phyloP scores from a whole-genome alignment of 192 early-diverging fungal genomes.

The Dispira simplex region DNA sequence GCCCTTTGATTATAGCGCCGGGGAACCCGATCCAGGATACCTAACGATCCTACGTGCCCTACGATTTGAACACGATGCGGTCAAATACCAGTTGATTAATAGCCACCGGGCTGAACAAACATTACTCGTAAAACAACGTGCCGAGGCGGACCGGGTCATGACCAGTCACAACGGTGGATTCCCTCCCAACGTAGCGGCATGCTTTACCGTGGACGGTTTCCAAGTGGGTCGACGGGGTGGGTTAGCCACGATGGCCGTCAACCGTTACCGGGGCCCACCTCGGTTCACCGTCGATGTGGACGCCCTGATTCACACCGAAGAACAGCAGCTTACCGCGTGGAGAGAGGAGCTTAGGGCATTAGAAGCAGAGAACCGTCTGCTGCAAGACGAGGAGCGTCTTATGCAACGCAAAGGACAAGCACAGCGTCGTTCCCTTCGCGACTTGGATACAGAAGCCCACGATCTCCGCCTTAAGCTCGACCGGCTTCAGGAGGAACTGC shows the following conservation, averaged over 20 bases:
- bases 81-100: conserved; percentile 59
- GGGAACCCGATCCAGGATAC: conserved; percentile 40
- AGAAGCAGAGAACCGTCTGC: conserved; percentile 14
- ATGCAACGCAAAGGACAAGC: conserved; percentile 19
- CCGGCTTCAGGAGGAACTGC: conserved; percentile 30
- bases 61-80: conserved; percentile 45
- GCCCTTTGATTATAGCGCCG: conserved; percentile 47
- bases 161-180: conserved; percentile 29
- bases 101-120: conserved; percentile 47
- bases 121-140: conserved; percentile 42
- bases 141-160: conserved; percentile 31
- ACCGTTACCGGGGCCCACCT: conserved; percentile 21
- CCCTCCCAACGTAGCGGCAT: conserved; percentile 43
- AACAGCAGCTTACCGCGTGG: conserved; percentile 15
- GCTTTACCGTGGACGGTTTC: conserved; percentile 41
- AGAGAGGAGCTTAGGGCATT: conserved; percentile 11
- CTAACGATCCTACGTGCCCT: conserved; percentile 47
- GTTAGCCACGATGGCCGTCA: conserved; percentile 14
- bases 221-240: conserved; percentile 37
- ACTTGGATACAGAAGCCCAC: conserved; percentile 20
- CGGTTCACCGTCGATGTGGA: conserved; percentile 37
- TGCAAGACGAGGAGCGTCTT: conserved; percentile 20
- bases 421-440: conserved; percentile 19
- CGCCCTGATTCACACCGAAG: conserved; percentile 19
- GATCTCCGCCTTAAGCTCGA: conserved; percentile 21